Conservation (phyloP, 257 asterid species). For the Capsicum rhomboideum region DNA sequence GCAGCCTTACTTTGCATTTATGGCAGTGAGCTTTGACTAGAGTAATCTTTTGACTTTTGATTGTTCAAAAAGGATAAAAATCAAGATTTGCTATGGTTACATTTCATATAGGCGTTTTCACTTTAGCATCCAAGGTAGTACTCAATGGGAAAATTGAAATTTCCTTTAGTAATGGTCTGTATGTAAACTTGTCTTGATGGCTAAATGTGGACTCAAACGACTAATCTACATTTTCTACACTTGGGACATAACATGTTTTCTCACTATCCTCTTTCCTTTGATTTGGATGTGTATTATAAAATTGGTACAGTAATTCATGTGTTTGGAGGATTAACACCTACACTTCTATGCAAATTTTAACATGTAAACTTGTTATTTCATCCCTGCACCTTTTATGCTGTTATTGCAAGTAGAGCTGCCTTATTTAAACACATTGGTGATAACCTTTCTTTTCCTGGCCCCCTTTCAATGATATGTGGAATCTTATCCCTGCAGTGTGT, state of each 20-base stretch:
- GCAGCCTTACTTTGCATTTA: too few relatives aligned
- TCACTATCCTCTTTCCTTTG: neutral
- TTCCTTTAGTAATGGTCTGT: neutral
- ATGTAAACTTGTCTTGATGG: neutral
- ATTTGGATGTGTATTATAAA: neutral
- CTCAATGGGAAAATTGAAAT: neutral
- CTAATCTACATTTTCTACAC: neutral
- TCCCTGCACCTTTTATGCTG: neutral
- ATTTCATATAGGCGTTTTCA: neutral
- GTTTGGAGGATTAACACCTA: neutral
- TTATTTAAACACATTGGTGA: neutral
- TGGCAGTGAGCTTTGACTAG: neutral
- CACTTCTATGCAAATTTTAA: neutral
- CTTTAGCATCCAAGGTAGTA: neutral
- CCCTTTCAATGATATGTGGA: slow-evolving; percentile 5
- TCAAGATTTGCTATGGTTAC: neutral
- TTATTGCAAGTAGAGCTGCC: neutral
- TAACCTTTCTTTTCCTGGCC: neutral
- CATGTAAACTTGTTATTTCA: neutral
- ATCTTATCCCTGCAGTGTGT: slow-evolving; percentile 43
- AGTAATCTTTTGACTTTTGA: neutral
- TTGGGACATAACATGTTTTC: neutral
- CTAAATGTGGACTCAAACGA: neutral
- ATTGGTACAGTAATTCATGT: neutral
- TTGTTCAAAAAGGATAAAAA: neutral